Evolutionary conservation across 768 basidiomycete species (phyloP), one percentile per base, ranked within the genome.

Genomic region (Mycena olivaceomarginata): DNA sequence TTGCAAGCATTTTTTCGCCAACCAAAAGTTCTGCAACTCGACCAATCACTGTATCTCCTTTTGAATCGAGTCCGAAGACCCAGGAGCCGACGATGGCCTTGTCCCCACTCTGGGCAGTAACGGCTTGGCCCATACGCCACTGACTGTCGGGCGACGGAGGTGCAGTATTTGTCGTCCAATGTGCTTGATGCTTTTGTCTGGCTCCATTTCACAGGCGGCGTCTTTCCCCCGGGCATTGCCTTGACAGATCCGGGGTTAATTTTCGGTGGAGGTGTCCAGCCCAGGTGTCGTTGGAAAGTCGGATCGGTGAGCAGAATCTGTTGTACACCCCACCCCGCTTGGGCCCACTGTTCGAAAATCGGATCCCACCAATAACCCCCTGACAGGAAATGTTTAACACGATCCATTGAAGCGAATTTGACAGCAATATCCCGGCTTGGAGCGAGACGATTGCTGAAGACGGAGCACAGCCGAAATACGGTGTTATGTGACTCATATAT

Each of bases 341-440:
- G 46, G 6, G 67, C 20, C 79, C 80, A 81, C n/a, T 16, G 5
- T 15, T 64, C 65, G 7, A 10, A 46, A 39, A 22, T 3, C 15
- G 8, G 5, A 10, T 68, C 43, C 37, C 67, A 41, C 85, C 84
- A 86, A 45, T 71, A 87, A 0, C n/a, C 75, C 31, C 31, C 31
- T 31, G 31, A 31, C 31, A 31, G 31, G 31, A 31, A 31, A 31
- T 31, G 31, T 31, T 86, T 86, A 31, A 86, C 68, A 2, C 78
- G 63, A 16, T 85, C 86, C 77, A 82, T 79, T 1, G 67, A 71
- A 0, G 83, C 79, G 12, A 87, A 78, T 5, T 74, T 79, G 0
- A 9, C 11, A 0, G 85, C 82, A 48, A 85, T 86, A 71, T 88
- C 85, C 2, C 82, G 83, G 67, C 86, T 87, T 3, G 87, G 86